Evolutionary conservation across 2,329 filamentous ascomycete species (phyloP), one percentile per base, ranked within the genome.

Genomic region (Trichoderma atrobrunneum): DNA sequence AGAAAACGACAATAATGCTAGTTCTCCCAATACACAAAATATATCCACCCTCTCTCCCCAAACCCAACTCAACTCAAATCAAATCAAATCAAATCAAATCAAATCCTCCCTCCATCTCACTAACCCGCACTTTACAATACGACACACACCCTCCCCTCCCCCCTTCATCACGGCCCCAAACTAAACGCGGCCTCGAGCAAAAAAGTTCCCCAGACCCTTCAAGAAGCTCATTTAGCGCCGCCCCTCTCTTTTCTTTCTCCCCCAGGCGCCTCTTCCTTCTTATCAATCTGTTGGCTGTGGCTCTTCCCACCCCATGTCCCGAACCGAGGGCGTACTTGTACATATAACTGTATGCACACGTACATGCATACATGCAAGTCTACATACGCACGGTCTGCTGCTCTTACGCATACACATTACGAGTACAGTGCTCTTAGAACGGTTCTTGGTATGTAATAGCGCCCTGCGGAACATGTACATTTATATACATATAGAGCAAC

Each of bases 131-230:
- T 16, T 7, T 8, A 24, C n/a, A 18, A 43, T 43, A 30, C 18
- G n/a, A n/a, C 56, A 32, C 57, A 60, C 26, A 10, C 56, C 18
- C 28, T n/a, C 28, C n/a, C 51, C 6, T 11, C 11, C 51, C 12
- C 51, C n/a, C 11, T 56, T 24, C 51, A 26, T 24, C n/a, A 24
- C 21, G 18, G 14, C 30, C 30, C 59, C 62, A 65, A 65, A 14
- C 62, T 65, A 65, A 65, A 34, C 28, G 5, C 18, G 43, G 39
- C 62, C 43, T 48, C 67, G 57, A 51, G 16, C 10, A 24, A 70
- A 70, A 70, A 70, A 70, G 67, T 70, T 70, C 67, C 57, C 67
- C 67, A 70, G 67, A 70, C 36, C 61, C 39, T 24, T 30, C 18
- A 21, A 18, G 30, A 48, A 48, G 28, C 16, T n/a, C 6, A 26